These are phyloP conservation scores for Fusarium sp. DNA, from an alignment of 2,329 filamentous ascomycete genomes.

Conservation along the genomic window DNA sequence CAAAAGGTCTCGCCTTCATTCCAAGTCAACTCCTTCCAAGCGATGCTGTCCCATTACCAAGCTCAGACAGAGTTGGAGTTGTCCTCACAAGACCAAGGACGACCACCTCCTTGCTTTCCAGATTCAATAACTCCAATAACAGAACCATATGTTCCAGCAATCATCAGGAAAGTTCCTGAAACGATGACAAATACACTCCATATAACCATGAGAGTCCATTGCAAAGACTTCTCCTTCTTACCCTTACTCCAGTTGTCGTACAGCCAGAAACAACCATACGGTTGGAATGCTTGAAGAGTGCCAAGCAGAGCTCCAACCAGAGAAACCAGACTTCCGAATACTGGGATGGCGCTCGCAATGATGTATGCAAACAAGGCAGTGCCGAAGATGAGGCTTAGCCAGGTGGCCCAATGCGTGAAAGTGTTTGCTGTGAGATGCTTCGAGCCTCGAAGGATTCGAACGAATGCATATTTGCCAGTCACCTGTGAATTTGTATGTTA, in stretches of 20 bases:
- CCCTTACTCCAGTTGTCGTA: slow-evolving; percentile 43
- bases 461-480: slow-evolving; percentile 20
- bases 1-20: no score
- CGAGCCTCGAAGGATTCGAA: slow-evolving; percentile 42
- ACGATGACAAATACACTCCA: slow-evolving; percentile 23
- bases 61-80: slow-evolving; percentile 51
- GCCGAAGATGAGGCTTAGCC: slow-evolving; percentile 45
- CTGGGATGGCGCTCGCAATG: slow-evolving; percentile 32
- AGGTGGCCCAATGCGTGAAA: slow-evolving; percentile 46
- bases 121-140: slow-evolving; percentile 50
- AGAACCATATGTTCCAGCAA: slow-evolving; percentile 58
- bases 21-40: not conserved
- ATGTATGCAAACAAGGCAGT: slow-evolving; percentile 43
- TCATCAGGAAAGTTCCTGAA: slow-evolving; percentile 52
- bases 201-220: slow-evolving; percentile 16
- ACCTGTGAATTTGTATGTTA: slow-evolving; percentile 5
- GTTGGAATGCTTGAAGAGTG: slow-evolving; percentile 45
- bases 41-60: no score
- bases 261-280: slow-evolving; percentile 45
- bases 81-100: slow-evolving; percentile 56
- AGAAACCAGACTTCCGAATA: slow-evolving; percentile 44
- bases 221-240: not conserved
- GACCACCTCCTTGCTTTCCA: slow-evolving; percentile 51
- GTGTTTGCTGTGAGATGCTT: slow-evolving; percentile 47
- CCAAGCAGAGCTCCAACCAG: slow-evolving; percentile 46